Percentiles rank a stretch among this genome's conserved stretches.
phyloP scores from a whole-genome alignment of 2,329 filamentous ascomycete genomes.

The Fusarium pseudograminearum region DNA sequence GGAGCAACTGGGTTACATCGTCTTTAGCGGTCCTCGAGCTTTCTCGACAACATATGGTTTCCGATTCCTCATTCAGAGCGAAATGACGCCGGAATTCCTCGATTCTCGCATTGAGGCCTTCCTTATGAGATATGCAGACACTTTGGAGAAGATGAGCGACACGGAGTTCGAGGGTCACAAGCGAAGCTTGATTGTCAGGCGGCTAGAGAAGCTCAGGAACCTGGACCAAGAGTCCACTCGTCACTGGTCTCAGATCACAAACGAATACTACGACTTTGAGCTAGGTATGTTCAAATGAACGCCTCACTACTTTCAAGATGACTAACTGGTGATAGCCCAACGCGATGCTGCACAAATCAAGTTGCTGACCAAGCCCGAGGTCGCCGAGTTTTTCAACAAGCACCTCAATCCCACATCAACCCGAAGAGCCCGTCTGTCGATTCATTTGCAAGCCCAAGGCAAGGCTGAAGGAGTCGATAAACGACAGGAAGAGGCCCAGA shows the following conservation, averaged over 20 bases:
- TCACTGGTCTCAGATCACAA: constrained; percentile 87
- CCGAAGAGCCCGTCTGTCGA: constrained; percentile 81
- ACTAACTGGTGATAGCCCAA: constrained; percentile 65
- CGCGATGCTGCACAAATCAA: constrained; percentile 82
- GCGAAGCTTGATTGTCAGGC: constrained; percentile 85
- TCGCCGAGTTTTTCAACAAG: constrained; percentile 81
- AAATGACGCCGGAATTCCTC: constrained; percentile 84
- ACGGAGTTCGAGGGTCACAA: constrained; percentile 92
- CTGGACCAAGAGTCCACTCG: constrained; percentile 84
- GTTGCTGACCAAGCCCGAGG: constrained; percentile 79
- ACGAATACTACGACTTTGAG: constrained; percentile 90
- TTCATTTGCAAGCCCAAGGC: constrained; percentile 84
- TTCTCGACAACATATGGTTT: constrained; percentile 85
- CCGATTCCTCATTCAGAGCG: constrained; percentile 92
- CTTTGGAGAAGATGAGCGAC: constrained; percentile 80
- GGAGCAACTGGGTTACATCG: constrained; percentile 96
- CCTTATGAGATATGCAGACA: constrained; percentile 74
- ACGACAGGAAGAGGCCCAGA: constrained; percentile 59
- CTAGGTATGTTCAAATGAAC: constrained; percentile 69
- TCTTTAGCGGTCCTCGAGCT: constrained; percentile 82
- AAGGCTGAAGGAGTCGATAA: constrained; percentile 60
- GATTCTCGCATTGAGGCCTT: constrained; percentile 91
- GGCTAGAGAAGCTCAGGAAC: constrained; percentile 93
- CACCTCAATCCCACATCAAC: constrained; percentile 81
- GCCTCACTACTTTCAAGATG: neutral